Evolutionary conservation across 1,284 basidiomycete genomes (phyloP), one percentile per base, ranked within the genome.

Genomic region (Athelia sp.): DNA sequence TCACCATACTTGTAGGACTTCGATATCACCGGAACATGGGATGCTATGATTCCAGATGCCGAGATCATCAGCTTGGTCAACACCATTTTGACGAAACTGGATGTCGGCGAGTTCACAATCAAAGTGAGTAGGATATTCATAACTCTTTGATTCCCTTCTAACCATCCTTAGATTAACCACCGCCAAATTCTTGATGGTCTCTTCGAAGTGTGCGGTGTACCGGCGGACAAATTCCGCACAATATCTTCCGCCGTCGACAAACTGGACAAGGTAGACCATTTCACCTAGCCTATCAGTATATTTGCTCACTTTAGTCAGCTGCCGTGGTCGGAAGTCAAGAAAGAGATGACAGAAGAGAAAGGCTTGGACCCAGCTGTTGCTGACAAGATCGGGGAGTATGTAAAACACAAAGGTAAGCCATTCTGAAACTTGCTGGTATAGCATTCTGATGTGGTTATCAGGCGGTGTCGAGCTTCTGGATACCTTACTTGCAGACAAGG

Each of bases 211-310:
- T 98, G 96, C 60, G 97, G 97, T 49, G 96, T 99, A 1, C 91
- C 95, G 0, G 62, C 74, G 24, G 93, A 93, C 44, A 98, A 97
- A 74, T 95, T 91, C 52, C 82, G 96, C 11, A 74, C 86, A n/a
- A 98, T 98, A 60, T 97, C 93, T 1, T 96, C 92, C 11, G 96
- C 96, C 0, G 96, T 99, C 10, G 96, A 99, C 71, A 99, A 99
- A 69, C 82, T 99, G 21, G 97, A 99, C 78, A 99, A 99, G 82
- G 88, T 88, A 56, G 11, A 44, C 24, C 43, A 4, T 17, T 42
- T 34, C 14, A 15, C 32, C 31, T 17, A n/a, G 0, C 3, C 34
- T 29, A 21, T 29, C 34, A 8, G 38, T 38, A 21, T 18, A 47
- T 50, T 26, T 15, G 34, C 36, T 43, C 36, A 46, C 23, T 15